Conservation (phyloP, 179 eudicot genomes). For the Actinidia arguta region DNA sequence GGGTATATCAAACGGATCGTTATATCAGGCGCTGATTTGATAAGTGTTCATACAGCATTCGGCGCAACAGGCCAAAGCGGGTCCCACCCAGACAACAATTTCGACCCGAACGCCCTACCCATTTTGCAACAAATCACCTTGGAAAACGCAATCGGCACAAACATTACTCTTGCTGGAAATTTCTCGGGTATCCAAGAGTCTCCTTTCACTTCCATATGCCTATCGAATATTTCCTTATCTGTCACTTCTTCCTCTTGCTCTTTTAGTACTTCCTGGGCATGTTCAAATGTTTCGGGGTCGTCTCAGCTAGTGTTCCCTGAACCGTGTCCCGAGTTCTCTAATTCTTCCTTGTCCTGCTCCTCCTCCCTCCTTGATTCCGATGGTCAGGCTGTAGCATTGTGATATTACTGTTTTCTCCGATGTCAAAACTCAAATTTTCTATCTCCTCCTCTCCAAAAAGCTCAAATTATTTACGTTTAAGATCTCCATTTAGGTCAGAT, state of each 20-base stretch:
- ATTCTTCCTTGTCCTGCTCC: constrained; percentile 27
- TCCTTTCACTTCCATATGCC: constrained; percentile 59
- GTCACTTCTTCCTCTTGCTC: constrained; percentile 13
- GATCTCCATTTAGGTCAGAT: constrained; percentile 37
- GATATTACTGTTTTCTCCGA: not conserved
- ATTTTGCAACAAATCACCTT: constrained; percentile 41
- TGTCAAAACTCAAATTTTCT: not conserved
- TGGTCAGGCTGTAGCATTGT: constrained; percentile 34
- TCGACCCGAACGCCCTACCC: constrained; percentile 60
- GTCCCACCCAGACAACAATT: constrained; percentile 67
- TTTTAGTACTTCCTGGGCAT: constrained; percentile 38
- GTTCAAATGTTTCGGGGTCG: constrained; percentile 53
- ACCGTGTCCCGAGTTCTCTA: constrained; percentile 46
- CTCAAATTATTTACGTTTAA: constrained; percentile 11
- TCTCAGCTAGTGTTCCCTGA: constrained; percentile 51
- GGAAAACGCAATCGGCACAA: constrained; percentile 43
- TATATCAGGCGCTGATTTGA: constrained; percentile 41
- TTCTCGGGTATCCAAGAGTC: constrained; percentile 54
- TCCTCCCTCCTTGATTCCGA: constrained; percentile 32
- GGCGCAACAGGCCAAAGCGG: constrained; percentile 55
- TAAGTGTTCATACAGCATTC: constrained; percentile 51
- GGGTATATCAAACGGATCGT: constrained; percentile 63
- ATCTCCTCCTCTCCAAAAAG: not conserved
- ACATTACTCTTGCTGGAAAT: constrained; percentile 47
- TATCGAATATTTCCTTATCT: constrained; percentile 47